These are phyloP conservation scores for Rhodotorula sp. DNA, from an alignment of 1,284 basidiomycete species.

Conservation along the genomic window DNA sequence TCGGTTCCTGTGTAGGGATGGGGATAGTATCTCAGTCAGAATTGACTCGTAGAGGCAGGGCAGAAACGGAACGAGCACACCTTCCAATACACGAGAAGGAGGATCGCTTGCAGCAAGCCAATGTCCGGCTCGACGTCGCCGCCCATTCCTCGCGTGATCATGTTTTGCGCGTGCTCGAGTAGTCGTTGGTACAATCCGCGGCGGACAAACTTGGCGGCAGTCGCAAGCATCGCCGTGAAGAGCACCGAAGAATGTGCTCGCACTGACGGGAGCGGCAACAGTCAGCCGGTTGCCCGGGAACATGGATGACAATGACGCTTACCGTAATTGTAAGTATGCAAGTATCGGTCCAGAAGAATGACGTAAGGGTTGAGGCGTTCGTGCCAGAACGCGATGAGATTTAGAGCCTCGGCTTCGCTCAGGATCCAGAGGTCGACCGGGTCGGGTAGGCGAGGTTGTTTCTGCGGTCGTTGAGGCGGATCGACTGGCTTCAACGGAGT, in stretches of 20 bases:
- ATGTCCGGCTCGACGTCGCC: constrained; percentile 70
- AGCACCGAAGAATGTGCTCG: constrained; percentile 71
- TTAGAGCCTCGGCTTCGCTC: constrained; percentile 16
- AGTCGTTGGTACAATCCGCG: constrained; percentile 63
- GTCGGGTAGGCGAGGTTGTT: constrained; percentile 6
- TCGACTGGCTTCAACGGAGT: not conserved
- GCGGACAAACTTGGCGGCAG: constrained; percentile 78
- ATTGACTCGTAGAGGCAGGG: too few species aligned
- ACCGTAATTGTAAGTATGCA: constrained; percentile 13
- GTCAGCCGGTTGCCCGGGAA: not conserved
- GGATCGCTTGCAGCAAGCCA: constrained; percentile 77
- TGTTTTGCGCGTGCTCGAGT: constrained; percentile 66
- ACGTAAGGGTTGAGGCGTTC: constrained; percentile 77
- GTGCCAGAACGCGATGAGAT: constrained; percentile 55
- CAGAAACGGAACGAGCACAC: constrained; percentile 56
- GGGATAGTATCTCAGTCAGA: not conserved
- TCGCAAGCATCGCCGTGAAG: constrained; percentile 76
- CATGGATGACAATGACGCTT: too few species aligned
- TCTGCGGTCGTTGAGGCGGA: not conserved
- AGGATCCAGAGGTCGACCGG: constrained; percentile 24
- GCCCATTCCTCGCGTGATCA: constrained; percentile 68
- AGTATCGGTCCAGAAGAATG: constrained; percentile 73
- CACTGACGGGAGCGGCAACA: constrained; percentile 49
- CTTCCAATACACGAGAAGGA: constrained; percentile 80
- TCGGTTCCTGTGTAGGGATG: constrained; percentile 15